A percentile compares a stretch with the other conserved stretches of the same genome.
Conservation (phyloP, 2,329 filamentous ascomycete species). For the Thielaviopsis euricoi region DNA sequence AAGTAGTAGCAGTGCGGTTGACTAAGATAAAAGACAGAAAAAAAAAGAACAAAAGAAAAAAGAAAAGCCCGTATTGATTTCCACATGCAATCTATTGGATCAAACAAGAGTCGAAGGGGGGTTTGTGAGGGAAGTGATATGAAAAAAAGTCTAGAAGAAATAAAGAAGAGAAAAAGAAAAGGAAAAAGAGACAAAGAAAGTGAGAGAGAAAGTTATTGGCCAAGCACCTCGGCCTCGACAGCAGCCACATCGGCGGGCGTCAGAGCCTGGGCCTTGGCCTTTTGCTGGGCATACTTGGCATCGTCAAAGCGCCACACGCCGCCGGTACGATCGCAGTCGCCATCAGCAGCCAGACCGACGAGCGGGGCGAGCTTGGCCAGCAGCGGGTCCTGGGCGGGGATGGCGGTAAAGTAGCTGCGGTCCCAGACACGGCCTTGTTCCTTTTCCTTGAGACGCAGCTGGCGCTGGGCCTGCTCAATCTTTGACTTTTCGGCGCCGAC, state of each 20-base stretch:
- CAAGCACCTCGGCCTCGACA: slow-evolving; percentile 29
- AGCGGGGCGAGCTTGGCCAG: slow-evolving; percentile 28
- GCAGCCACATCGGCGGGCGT: slow-evolving; percentile 24
- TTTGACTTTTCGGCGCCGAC: slow-evolving; percentile 66
- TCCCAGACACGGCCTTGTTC: slow-evolving; percentile 65
- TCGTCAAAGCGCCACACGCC: slow-evolving; percentile 43
- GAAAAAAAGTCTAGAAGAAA: not conserved
- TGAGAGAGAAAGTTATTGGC: slow-evolving; percentile 13
- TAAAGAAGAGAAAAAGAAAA: not conserved
- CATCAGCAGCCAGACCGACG: slow-evolving; percentile 31
- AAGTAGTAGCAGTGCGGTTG: not conserved
- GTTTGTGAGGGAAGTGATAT: too few species aligned
- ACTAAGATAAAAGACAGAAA: not conserved
- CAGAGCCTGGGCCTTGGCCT: slow-evolving; percentile 17
- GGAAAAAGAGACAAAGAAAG: not conserved
- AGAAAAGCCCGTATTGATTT: too few species aligned
- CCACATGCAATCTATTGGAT: too few species aligned
- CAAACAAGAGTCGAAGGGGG: not conserved
- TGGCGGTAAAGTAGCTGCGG: slow-evolving; percentile 58
- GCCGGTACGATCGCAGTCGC: slow-evolving; percentile 43
- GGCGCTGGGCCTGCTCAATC: slow-evolving; percentile 78
- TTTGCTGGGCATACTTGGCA: slow-evolving; percentile 25
- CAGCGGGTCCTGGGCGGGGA: slow-evolving; percentile 28
- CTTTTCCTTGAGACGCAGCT: slow-evolving; percentile 54
- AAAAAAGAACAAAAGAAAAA: too few species aligned